These are phyloP conservation scores for Rhizoclosmatium sp. DNA, from an alignment of 192 early-diverging fungal genomes.

Conservation along the genomic window DNA sequence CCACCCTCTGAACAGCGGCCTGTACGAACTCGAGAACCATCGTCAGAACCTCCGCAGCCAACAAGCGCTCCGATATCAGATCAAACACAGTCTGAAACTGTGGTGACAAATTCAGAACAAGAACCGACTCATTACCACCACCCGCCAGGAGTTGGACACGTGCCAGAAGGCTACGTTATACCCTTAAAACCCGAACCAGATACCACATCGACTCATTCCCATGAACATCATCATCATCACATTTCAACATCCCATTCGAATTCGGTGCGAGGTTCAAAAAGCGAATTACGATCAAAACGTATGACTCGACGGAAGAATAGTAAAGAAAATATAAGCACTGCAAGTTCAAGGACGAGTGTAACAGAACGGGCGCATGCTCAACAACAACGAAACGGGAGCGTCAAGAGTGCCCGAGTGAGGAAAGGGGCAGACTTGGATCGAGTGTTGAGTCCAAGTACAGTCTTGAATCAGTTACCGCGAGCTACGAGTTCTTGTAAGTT, in stretches of 20 bases:
- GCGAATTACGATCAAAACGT: no score
- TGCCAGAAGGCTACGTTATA: background rate
- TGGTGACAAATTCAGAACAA: no score
- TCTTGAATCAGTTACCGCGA: constrained; percentile 18
- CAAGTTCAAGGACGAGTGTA: background rate
- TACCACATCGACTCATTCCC: background rate
- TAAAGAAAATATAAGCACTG: background rate
- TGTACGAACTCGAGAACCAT: background rate
- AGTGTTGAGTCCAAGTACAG: constrained; percentile 20
- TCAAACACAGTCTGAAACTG: background rate
- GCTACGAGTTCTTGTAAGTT: constrained; percentile 7
- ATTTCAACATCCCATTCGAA: no score
- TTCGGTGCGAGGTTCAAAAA: no score
- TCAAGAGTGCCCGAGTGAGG: background rate
- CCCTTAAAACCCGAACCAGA: background rate
- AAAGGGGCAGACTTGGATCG: constrained; percentile 3
- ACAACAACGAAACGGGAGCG: background rate
- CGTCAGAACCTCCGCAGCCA: background rate
- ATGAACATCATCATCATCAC: background rate
- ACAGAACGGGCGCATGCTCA: background rate
- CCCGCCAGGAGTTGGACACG: background rate
- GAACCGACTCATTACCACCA: background rate
- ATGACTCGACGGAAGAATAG: background rate
- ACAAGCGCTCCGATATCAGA: background rate
- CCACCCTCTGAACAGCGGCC: background rate